Evolutionary conservation across 2,329 filamentous ascomycete species (phyloP).

Genomic region (Zasmidium angulare): DNA sequence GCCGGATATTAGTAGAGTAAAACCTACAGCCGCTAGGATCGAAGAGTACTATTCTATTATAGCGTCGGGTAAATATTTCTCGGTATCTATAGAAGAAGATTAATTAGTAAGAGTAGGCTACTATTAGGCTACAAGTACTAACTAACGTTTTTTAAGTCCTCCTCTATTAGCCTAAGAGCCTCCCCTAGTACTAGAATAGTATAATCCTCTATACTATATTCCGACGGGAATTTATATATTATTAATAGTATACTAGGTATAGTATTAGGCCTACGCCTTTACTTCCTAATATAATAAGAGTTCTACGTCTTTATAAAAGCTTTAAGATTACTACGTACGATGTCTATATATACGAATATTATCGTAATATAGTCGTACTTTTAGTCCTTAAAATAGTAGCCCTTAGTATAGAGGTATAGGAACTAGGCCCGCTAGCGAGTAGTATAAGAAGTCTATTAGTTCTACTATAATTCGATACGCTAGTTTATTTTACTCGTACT

Average conservation of each 20-base stretch:
- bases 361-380: constrained; percentile 3
- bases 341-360: background rate
- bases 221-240: background rate
- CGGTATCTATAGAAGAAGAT: background rate
- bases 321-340: background rate
- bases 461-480: background rate
- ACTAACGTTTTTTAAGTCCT: background rate
- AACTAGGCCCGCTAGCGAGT: background rate
- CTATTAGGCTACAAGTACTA: background rate
- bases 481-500: constrained; percentile 1
- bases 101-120: background rate
- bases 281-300: background rate
- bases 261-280: background rate
- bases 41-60: background rate
- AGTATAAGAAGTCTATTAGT: background rate
- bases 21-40: background rate
- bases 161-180: background rate
- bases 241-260: background rate
- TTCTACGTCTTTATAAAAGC: background rate
- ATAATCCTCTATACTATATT: background rate
- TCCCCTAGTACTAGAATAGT: background rate
- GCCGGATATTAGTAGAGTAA: background rate
- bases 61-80: background rate
- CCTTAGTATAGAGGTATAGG: background rate
- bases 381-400: background rate